These are phyloP conservation scores for Cenchrus purpureus DNA, from an alignment of 176 grass and related monocot genomes.

Conservation along the genomic window DNA sequence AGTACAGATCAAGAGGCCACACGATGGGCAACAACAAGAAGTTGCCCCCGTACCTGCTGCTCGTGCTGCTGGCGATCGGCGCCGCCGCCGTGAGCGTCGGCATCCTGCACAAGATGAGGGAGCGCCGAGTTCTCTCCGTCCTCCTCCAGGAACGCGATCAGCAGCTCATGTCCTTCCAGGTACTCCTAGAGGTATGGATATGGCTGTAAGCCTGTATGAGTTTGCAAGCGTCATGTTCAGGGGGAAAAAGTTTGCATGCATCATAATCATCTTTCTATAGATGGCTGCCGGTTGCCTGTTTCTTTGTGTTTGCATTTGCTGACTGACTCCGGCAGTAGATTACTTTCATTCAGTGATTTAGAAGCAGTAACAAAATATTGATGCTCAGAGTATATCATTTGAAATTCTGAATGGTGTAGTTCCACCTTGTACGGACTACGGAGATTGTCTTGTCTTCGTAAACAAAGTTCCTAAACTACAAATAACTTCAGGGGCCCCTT, in stretches of 20 bases:
- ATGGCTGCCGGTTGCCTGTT: background rate
- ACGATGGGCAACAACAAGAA: slow-evolving; percentile 55
- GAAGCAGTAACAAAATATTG: background rate
- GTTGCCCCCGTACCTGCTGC: slow-evolving; percentile 52
- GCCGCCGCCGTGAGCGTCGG: slow-evolving; percentile 61
- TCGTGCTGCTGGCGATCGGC: slow-evolving; percentile 67
- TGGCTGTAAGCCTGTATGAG: background rate
- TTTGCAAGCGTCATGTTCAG: background rate
- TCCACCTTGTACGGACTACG: background rate
- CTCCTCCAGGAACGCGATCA: slow-evolving; percentile 75
- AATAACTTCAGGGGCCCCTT: background rate
- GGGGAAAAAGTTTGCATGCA: background rate
- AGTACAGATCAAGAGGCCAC: slow-evolving; percentile 50
- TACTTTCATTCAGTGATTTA: background rate
- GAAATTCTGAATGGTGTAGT: background rate
- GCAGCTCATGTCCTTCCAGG: slow-evolving; percentile 72
- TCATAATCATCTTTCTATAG: background rate
- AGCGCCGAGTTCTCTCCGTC: slow-evolving; percentile 71
- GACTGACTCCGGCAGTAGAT: slow-evolving; percentile 3
- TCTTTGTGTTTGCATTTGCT: slow-evolving; percentile 16
- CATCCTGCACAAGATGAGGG: slow-evolving; percentile 90
- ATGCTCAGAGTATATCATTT: background rate
- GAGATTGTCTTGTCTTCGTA: background rate
- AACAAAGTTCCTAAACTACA: background rate
- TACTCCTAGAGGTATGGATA: slow-evolving; percentile 68